Conservation (phyloP, 1,284 basidiomycete species). For the Chalciporus sp. region DNA sequence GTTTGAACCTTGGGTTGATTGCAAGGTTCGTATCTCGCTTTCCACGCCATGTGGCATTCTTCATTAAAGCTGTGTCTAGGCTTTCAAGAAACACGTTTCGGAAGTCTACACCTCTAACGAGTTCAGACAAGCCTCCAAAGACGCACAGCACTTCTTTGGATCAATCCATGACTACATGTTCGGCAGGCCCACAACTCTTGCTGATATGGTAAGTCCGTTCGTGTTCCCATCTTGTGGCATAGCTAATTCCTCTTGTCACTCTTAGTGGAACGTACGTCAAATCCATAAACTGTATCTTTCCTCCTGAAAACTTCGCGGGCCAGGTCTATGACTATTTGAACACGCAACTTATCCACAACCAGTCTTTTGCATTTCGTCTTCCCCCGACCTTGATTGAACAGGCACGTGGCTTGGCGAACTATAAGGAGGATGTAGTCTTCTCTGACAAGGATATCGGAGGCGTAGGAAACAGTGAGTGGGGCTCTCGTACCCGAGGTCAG, state of each 20-base stretch:
- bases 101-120: constrained; percentile 57
- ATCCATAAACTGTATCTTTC: background rate
- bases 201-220: constrained; percentile 59
- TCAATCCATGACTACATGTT: constrained; percentile 68
- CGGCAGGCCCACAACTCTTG: constrained; percentile 61
- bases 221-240: background rate
- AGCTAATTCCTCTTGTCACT: constrained; percentile 5
- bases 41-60: constrained; percentile 15
- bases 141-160: constrained; percentile 65
- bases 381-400: constrained; percentile 70
- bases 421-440: constrained; percentile 78
- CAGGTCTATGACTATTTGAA: constrained; percentile 79
- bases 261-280: constrained; percentile 63
- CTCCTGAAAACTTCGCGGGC: constrained; percentile 16
- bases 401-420: constrained; percentile 69
- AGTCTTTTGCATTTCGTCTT: constrained; percentile 71
- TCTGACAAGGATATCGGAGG: constrained; percentile 60
- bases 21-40: constrained; percentile 54
- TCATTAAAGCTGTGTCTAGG: constrained; percentile 37
- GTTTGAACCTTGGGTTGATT: constrained; percentile 85
- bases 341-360: constrained; percentile 77
- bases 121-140: constrained; percentile 61
- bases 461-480: constrained; percentile 69
- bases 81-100: constrained; percentile 66
- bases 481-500: constrained; percentile 13